Percentiles rank a stretch among this genome's conserved stretches.
Conservation (phyloP, 306 rosid genomes). For the Medicago arabica region DNA sequence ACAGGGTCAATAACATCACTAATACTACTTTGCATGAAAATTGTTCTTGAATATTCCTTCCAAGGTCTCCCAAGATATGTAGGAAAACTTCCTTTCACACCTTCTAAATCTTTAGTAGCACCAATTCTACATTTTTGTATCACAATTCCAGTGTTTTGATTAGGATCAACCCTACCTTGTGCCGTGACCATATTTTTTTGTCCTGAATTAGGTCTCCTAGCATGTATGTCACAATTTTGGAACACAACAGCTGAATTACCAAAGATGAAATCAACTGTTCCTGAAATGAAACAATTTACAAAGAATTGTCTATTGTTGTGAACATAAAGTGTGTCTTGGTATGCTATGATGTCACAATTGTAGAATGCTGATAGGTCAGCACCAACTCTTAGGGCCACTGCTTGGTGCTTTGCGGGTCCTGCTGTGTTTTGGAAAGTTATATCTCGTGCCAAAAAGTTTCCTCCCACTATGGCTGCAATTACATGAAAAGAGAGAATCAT, state of each 20-base stretch:
- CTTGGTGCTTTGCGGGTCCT: conserved; percentile 91
- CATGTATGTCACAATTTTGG: conserved; percentile 83
- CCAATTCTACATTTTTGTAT: conserved; percentile 81
- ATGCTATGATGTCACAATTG: conserved; percentile 71
- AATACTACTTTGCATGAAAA: conserved; percentile 63
- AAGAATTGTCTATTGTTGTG: conserved; percentile 91
- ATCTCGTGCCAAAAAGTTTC: conserved; percentile 68
- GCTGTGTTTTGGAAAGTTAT: conserved; percentile 91
- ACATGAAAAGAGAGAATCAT: neutral
- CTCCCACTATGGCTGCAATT: conserved; percentile 80
- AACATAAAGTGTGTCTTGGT: conserved; percentile 91
- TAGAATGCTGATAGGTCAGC: conserved; percentile 88
- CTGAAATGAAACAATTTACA: conserved; percentile 57
- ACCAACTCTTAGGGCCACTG: conserved; percentile 89
- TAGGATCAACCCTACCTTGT: conserved; percentile 85
- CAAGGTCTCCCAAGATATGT: conserved; percentile 88
- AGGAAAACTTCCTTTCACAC: conserved; percentile 53
- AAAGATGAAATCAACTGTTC: conserved; percentile 90
- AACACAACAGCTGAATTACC: conserved; percentile 80
- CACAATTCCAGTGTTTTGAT: conserved; percentile 91
- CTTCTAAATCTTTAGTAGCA: conserved; percentile 66
- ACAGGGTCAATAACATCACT: conserved; percentile 67
- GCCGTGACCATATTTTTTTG: conserved; percentile 94
- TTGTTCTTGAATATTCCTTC: conserved; percentile 89
- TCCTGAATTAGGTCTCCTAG: conserved; percentile 74